phyloP scores from a whole-genome alignment of 495 filamentous ascomycete species.

The Cladorrhinum samala region DNA sequence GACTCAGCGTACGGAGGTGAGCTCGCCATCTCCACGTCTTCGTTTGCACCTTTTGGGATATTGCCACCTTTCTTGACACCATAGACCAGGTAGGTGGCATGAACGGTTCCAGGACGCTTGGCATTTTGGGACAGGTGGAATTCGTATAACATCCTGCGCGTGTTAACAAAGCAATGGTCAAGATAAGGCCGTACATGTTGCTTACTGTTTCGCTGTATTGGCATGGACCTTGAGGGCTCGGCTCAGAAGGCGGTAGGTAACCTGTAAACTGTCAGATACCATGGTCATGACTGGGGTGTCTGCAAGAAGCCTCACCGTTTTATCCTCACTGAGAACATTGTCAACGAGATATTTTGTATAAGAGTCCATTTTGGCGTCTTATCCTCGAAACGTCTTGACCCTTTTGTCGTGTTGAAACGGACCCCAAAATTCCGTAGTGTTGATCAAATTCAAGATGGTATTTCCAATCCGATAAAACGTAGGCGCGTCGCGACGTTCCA shows the following conservation, averaged over 20 bases:
- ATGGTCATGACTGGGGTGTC: background rate
- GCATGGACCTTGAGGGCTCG: slow-evolving; percentile 73
- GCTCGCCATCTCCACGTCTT: slow-evolving; percentile 70
- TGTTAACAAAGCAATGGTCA: background rate
- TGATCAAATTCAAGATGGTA: background rate
- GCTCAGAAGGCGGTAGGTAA: slow-evolving; percentile 79
- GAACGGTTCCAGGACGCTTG: slow-evolving; percentile 64
- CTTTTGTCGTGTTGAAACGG: background rate
- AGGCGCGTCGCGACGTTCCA: background rate
- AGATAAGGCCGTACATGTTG: background rate
- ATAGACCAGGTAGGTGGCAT: slow-evolving; percentile 83
- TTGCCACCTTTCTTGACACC: slow-evolving; percentile 44
- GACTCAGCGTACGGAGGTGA: slow-evolving; percentile 55
- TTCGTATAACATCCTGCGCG: slow-evolving; percentile 76
- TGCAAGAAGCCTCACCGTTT: slow-evolving; percentile 50
- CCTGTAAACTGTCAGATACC: slow-evolving; percentile 40
- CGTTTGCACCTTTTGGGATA: slow-evolving; percentile 42
- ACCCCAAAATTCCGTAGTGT: background rate
- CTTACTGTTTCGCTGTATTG: slow-evolving; percentile 47
- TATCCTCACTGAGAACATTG: slow-evolving; percentile 69
- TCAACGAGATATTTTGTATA: slow-evolving; percentile 68
- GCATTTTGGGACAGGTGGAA: slow-evolving; percentile 75
- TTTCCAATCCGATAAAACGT: background rate
- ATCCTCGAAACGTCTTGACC: background rate
- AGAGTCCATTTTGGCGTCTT: slow-evolving; percentile 42